phyloP scores from a whole-genome alignment of 1,284 basidiomycete genomes.

The Pascua sp. region DNA sequence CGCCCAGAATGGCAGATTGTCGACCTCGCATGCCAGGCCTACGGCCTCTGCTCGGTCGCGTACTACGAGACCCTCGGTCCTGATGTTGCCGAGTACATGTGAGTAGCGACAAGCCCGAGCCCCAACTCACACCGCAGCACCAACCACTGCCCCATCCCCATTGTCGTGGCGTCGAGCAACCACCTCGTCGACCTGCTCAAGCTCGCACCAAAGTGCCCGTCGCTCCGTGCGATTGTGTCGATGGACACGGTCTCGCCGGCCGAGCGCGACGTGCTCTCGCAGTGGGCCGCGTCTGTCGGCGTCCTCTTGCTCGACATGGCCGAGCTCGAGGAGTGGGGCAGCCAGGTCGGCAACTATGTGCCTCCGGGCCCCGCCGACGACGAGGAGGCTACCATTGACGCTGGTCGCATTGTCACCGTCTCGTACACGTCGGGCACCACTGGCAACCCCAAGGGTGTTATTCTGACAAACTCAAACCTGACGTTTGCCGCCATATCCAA shows the following conservation, averaged over 20 bases:
- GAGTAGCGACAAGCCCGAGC: too few species aligned
- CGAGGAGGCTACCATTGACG: slow-evolving; percentile 40
- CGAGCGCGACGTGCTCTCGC: slow-evolving; percentile 59
- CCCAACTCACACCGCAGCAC: slow-evolving; percentile 58
- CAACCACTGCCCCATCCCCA: slow-evolving; percentile 73
- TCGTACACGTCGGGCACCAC: slow-evolving; percentile 50
- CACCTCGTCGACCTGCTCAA: slow-evolving; percentile 75
- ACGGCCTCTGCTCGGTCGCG: slow-evolving; percentile 78
- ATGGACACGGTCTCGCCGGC: slow-evolving; percentile 43
- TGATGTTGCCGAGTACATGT: slow-evolving; percentile 51
- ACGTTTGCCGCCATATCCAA: slow-evolving; percentile 64
- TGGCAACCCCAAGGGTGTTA: slow-evolving; percentile 59
- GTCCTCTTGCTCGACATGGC: slow-evolving; percentile 64
- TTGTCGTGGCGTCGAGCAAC: slow-evolving; percentile 68
- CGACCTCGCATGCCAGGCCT: slow-evolving; percentile 73
- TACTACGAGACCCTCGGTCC: slow-evolving; percentile 89
- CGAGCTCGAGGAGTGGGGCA: slow-evolving; percentile 59
- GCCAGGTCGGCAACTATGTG: slow-evolving; percentile 25
- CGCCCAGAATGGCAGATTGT: slow-evolving; percentile 84
- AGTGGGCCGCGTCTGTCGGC: slow-evolving; percentile 67
- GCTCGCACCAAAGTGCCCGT: slow-evolving; percentile 61
- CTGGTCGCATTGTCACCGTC: slow-evolving; percentile 41
- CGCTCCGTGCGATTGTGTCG: slow-evolving; percentile 58
- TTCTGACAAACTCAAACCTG: slow-evolving; percentile 75
- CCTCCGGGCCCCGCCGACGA: slow-evolving; percentile 32